Base-by-base conservation (phyloP, 2,329 filamentous ascomycete species). In the Trichoderma koningiopsis region DNA sequence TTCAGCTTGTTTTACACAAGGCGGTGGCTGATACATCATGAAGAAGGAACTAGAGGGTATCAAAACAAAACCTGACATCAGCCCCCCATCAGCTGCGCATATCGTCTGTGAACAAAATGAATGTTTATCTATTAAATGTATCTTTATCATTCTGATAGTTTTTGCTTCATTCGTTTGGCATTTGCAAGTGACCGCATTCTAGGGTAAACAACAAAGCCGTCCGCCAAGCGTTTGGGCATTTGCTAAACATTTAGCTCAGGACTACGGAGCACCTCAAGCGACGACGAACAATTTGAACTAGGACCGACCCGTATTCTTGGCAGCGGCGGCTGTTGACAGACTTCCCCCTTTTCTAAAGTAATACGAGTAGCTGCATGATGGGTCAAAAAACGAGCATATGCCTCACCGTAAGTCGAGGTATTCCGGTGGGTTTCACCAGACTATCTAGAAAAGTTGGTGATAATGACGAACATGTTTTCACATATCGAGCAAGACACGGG, bases 291-390 rank as follows among this genome's bases (percentile, higher is more conserved):
- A 53, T 55, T 40, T 53, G 33, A 53, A 33, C 31, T 55, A 64
- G 61, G 16, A 55, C 35, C 24, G 11, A 13, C 61, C 55, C 47
- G 61, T 64, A 53, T 64, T 31, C 47, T 63, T 52, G 22, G 43
- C 24, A 27, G 43, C 29, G 33, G 14, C 24, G 43, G n/a, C 47
- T 16, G 43, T 31, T 53, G 11, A 8, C 6, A 22, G 33, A 40
- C 16, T 24, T 5, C 47, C 49, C 33, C 11, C 29, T 64, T 27
- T 35, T 29, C 5, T 5, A 19, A 2, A 22, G 16, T 16, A 29
- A 16, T 16, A 40, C 19, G 35, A 49, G 47, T 7, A n/a, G 11
- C n/a, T 35, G 49, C 24, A 22, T 24, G 31, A 29, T 53, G 52
- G 14, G 22, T 16, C 31, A 19, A 49, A 49, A 40, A 29, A 53